These are phyloP conservation scores for Phytophthora brassicae DNA, from an alignment of 352 stramenopile species.

Conservation along the genomic window DNA sequence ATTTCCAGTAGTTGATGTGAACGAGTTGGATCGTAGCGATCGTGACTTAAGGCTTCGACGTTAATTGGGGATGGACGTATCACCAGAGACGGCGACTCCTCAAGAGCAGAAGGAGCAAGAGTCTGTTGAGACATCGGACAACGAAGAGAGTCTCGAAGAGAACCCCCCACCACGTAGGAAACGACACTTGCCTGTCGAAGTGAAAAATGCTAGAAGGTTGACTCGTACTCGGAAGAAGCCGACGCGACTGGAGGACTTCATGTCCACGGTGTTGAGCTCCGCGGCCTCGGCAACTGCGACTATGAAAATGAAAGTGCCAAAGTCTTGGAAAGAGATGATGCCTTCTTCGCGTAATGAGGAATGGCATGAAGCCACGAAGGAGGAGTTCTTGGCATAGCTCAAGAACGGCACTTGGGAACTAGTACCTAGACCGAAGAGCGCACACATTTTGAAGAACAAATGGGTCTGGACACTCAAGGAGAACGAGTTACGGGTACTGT, in stretches of 20 bases:
- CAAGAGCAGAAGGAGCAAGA: background rate
- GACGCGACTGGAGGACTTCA: background rate
- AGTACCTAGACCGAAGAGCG: background rate
- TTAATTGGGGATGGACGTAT: background rate
- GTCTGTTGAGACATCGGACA: background rate
- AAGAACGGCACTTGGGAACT: slow-evolving; percentile 15
- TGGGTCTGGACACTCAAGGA: slow-evolving; percentile 16
- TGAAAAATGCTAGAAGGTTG: slow-evolving; percentile 4
- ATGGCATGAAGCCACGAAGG: slow-evolving; percentile 12
- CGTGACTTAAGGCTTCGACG: background rate
- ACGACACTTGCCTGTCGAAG: slow-evolving; percentile 13
- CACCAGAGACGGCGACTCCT: background rate
- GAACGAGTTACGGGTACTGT: slow-evolving; percentile 2
- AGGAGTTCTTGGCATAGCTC: slow-evolving; percentile 10
- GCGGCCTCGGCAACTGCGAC: slow-evolving; percentile 6
- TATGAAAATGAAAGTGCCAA: slow-evolving; percentile 4
- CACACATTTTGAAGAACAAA: slow-evolving; percentile 13
- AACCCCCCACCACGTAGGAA: background rate
- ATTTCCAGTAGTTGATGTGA: slow-evolving; percentile 9
- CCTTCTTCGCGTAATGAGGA: background rate
- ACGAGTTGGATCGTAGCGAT: background rate
- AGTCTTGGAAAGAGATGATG: slow-evolving; percentile 10
- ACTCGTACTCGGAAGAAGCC: slow-evolving; percentile 3
- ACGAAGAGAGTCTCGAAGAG: slow-evolving; percentile 16
- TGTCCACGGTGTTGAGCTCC: slow-evolving; percentile 6